Evolutionary conservation across 2,329 filamentous ascomycete species (phyloP), one percentile per base, ranked within the genome.

Genomic region (Aspergillus floridensis): DNA sequence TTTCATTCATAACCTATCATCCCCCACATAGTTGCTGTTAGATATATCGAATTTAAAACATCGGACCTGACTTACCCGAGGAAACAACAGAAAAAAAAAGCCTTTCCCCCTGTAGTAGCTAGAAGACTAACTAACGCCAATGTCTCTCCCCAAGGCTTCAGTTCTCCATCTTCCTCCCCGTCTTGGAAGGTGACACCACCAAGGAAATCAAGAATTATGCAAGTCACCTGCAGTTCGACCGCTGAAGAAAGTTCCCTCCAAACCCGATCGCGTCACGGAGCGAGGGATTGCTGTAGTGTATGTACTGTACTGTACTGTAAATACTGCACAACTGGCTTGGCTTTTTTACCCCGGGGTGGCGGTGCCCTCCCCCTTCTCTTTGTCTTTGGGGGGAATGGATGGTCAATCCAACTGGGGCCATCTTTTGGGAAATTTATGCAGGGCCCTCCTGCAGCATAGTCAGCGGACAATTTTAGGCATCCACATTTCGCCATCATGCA

Each of bases 101-200:
- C n/a, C 38, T 44, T 19, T 14, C 35, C 38, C 16, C 38, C 16
- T 19, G 1, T 19, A 44, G 16, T 16, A 44, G 6, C 6, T 19
- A 44, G 38, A 1, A 29, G 26, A 5, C 22, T 22, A 4, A 4
- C 35, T 3, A 41, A 41, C 35, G 35, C 11, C 12, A 41, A 44
- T 44, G 38, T 35, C 32, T 35, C 32, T 35, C 6, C 26, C 32
- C 32, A 35, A 16, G 32, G 12, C 32, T 35, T 5, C 32, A 16
- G 1, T 41, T 7, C 6, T 7, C 6, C 12, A 41, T 41, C 16
- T 11, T 41, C 14, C 38, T 19, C 16, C 38, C 16, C 14, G 5
- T 58, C 49, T 58, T 53, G 50, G 56, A 44, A 48, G 38, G 35
- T 46, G 5, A 44, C 38, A 44, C 38, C 38, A 44, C 16, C 16